Evolutionary conservation across 768 basidiomycete species (phyloP).

Genomic region (Rhodotorula paludigena): DNA sequence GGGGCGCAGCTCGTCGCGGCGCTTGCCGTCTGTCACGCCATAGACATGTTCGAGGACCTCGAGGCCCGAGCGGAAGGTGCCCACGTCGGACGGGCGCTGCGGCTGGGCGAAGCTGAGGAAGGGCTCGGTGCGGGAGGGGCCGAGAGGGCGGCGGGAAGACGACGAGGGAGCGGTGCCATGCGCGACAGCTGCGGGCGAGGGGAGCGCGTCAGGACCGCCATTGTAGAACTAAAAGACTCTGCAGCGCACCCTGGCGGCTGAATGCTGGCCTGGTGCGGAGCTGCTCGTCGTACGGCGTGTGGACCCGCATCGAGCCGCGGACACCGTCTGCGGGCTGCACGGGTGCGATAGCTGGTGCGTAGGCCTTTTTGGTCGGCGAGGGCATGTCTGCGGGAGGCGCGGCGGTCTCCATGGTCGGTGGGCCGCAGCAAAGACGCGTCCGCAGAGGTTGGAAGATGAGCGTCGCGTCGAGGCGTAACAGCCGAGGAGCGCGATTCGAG

Average conservation of each 20-base stretch:
- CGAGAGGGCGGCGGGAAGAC: slow-evolving; percentile 19
- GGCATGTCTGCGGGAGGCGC: not conserved
- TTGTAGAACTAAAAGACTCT: not conserved
- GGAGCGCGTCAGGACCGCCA: not conserved
- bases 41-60: slow-evolving; percentile 19
- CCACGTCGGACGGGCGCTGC: not conserved
- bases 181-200: slow-evolving; percentile 11
- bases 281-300: not conserved
- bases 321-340: not conserved
- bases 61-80: slow-evolving; percentile 4
- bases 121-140: slow-evolving; percentile 14
- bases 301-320: slow-evolving; percentile 16
- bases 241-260: slow-evolving; percentile 7
- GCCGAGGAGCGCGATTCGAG: not conserved
- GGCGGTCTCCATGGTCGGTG: not conserved
- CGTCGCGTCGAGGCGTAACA: not conserved
- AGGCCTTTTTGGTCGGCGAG: slow-evolving; percentile 13
- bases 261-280: not conserved
- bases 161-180: not conserved
- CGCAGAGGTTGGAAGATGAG: not conserved
- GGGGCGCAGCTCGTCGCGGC: slow-evolving; percentile 16
- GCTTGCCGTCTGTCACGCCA: not conserved
- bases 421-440: not conserved
- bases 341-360: not conserved
- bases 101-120: slow-evolving; percentile 6